Evolutionary conservation across 768 basidiomycete genomes (phyloP).

Genomic region (Lyophyllum semitale): DNA sequence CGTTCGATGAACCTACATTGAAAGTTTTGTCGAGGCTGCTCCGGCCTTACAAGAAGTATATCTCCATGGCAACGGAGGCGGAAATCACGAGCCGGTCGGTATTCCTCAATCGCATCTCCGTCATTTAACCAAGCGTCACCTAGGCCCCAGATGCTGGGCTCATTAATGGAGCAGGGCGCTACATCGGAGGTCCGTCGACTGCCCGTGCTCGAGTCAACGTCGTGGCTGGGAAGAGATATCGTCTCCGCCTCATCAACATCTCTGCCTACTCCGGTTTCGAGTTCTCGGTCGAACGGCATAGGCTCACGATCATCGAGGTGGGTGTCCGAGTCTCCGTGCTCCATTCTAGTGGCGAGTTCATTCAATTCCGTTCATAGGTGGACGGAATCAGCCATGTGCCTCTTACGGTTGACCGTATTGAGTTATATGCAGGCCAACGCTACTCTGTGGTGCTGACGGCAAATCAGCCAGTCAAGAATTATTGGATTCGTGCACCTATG

Average conservation of each 20-base stretch:
- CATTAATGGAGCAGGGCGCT: conserved; percentile 45
- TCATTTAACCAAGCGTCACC: not conserved
- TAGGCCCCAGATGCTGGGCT: conserved; percentile 24
- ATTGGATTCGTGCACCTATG: conserved; percentile 37
- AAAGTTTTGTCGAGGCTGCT: too few species aligned
- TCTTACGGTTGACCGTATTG: conserved; percentile 37
- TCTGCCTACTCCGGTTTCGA: conserved; percentile 36
- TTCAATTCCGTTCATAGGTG: conserved; percentile 32
- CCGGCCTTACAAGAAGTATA: conserved; percentile 9
- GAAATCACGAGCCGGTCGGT: conserved; percentile 15
- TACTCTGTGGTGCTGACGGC: conserved; percentile 43
- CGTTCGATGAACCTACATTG: too few species aligned
- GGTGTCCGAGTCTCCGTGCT: too few species aligned
- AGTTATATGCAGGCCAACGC: conserved; percentile 40
- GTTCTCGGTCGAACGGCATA: conserved; percentile 28
- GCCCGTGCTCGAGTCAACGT: conserved; percentile 44
- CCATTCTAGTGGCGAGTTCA: not conserved
- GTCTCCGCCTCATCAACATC: conserved; percentile 46
- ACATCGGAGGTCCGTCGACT: conserved; percentile 32
- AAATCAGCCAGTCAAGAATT: conserved; percentile 41
- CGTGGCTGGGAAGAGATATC: conserved; percentile 33
- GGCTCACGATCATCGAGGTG: conserved; percentile 15
- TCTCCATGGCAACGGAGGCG: conserved; percentile 7
- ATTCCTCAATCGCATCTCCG: conserved; percentile 1
- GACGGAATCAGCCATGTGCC: conserved; percentile 36